A percentile compares a stretch with the other conserved stretches of the same genome.
These are phyloP conservation scores for Obba rivulosa DNA, from an alignment of 768 basidiomycete genomes.

Conservation along the genomic window DNA sequence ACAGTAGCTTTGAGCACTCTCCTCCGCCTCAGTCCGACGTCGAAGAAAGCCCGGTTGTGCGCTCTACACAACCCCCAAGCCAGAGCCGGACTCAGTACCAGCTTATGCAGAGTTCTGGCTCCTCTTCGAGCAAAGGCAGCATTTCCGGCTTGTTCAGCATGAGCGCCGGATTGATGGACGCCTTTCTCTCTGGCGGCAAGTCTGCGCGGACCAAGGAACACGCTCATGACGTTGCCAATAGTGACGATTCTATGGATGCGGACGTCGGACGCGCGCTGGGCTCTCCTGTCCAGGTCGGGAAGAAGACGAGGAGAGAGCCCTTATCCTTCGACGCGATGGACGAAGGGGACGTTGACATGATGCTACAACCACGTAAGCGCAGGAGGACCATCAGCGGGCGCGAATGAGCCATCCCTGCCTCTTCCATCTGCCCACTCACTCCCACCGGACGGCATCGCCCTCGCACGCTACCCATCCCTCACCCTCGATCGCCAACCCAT, in stretches of 20 bases:
- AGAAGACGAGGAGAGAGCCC: constrained; percentile 12
- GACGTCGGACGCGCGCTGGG: constrained; percentile 23
- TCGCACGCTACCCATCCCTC: not conserved
- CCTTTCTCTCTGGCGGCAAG: constrained; percentile 19
- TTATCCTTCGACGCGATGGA: constrained; percentile 1
- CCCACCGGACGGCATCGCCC: too few relatives aligned
- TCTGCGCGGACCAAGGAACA: not conserved
- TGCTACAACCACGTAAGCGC: constrained; percentile 48
- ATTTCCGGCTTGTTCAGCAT: constrained; percentile 1
- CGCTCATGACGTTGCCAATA: constrained; percentile 13
- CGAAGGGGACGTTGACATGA: constrained; percentile 20
- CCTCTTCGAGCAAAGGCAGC: constrained; percentile 3
- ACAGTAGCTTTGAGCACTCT: constrained; percentile 25
- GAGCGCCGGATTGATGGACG: constrained; percentile 23
- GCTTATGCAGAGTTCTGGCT: not conserved
- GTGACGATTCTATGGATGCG: constrained; percentile 1
- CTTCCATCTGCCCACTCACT: too few relatives aligned
- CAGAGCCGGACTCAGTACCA: not conserved
- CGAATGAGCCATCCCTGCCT: constrained; percentile 7
- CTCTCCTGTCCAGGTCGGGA: constrained; percentile 13
- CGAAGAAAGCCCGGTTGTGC: constrained; percentile 45
- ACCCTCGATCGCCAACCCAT: not conserved
- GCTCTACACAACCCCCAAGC: constrained; percentile 17
- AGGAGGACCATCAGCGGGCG: constrained; percentile 32
- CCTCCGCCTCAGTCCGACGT: constrained; percentile 22